These are phyloP conservation scores for Magnolia kwangsiensis DNA, from an alignment of 164 flowering plant species.

Conservation along the genomic window DNA sequence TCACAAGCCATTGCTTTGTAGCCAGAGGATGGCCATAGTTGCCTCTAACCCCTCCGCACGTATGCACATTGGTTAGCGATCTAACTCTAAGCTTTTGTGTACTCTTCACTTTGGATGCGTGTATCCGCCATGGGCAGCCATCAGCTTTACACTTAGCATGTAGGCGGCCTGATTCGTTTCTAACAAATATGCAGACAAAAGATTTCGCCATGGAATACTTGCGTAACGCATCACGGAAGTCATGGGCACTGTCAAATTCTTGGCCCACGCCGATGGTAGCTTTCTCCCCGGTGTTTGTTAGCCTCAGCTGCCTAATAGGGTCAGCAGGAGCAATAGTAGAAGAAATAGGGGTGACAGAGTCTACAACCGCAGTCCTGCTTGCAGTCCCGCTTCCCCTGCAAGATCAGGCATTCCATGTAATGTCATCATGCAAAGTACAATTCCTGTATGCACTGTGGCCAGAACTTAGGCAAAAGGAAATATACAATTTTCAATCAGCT, in stretches of 20 bases:
- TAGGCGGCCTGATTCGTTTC: slow-evolving; percentile 61
- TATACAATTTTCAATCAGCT: not conserved
- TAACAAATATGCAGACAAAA: slow-evolving; percentile 50
- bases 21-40: slow-evolving; percentile 48
- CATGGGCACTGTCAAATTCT: slow-evolving; percentile 52
- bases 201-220: slow-evolving; percentile 71
- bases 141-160: slow-evolving; percentile 56
- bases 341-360: slow-evolving; percentile 27
- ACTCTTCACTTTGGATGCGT: slow-evolving; percentile 66
- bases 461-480: not conserved
- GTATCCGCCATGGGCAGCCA: slow-evolving; percentile 73
- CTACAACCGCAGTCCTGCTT: slow-evolving; percentile 22
- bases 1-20: slow-evolving; percentile 47
- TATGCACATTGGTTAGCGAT: slow-evolving; percentile 54
- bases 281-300: slow-evolving; percentile 51
- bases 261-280: slow-evolving; percentile 64
- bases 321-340: slow-evolving; percentile 17
- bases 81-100: slow-evolving; percentile 46
- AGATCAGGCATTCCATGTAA: not conserved
- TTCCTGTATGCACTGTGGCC: not conserved
- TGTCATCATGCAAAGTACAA: not conserved
- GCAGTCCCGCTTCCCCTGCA: slow-evolving; percentile 41
- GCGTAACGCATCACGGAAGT: slow-evolving; percentile 71
- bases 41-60: slow-evolving; percentile 60
- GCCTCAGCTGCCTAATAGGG: slow-evolving; percentile 30